Conservation (phyloP, 73 alveolate genomes). For the Tetrahymena thermophila region DNA sequence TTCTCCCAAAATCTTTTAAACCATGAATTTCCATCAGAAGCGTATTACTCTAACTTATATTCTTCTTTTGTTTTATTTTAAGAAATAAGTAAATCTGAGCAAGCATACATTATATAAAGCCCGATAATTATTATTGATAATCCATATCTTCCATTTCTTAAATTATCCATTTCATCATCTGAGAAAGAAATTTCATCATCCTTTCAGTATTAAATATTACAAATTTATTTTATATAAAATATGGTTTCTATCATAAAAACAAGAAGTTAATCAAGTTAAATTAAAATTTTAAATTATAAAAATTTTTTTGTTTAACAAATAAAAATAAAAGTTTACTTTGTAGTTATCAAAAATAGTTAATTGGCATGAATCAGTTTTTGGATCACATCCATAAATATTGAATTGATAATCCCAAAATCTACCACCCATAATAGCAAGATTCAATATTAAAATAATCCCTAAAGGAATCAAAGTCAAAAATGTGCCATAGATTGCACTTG, state of each 20-base stretch:
- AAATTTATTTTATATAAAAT: too few relatives aligned
- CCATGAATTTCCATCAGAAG: background rate
- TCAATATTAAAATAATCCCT: background rate
- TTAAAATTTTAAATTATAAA: too few relatives aligned
- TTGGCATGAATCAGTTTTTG: background rate
- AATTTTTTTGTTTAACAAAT: background rate
- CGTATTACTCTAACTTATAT: background rate
- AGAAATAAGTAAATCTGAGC: background rate
- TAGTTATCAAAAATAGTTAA: background rate
- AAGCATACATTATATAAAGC: background rate
- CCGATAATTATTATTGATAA: background rate
- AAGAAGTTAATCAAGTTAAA: too few relatives aligned
- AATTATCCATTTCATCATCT: background rate
- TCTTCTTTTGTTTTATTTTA: background rate
- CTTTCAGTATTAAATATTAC: background rate
- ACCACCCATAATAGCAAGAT: background rate
- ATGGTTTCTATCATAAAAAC: too few relatives aligned
- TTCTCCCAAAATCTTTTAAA: background rate
- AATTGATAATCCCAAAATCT: background rate
- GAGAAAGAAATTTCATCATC: background rate
- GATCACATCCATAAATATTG: background rate
- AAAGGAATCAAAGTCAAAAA: background rate
- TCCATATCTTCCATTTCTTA: background rate
- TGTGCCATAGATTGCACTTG: background rate
- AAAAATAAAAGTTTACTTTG: background rate